Evolutionary conservation across 306 rosid species (phyloP), one percentile per base, ranked within the genome.

Genomic region (Adenanthera pavonina): DNA sequence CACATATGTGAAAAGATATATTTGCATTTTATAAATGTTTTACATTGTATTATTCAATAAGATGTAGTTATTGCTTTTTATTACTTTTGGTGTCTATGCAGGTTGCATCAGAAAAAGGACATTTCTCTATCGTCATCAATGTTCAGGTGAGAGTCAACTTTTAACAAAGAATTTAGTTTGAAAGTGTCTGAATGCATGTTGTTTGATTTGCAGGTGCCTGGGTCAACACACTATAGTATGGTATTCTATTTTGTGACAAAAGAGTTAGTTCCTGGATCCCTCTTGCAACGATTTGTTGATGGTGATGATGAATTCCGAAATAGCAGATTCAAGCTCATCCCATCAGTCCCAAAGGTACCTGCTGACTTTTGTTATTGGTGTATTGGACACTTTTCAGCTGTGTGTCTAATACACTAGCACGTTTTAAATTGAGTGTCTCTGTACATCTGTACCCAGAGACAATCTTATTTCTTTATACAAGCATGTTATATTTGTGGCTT

Each of bases 291-390:
- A 44, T 95, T 95, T 88, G 98, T 95, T 83, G 99, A 95, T 11
- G 98, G 97, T 47, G 99, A 95, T 43, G 99, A 95, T 85, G 99
- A 95, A 80, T 95, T 93, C 84, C 97, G 99, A 70, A 95, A 92
- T 82, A 93, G 99, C 83, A 90, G 99, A 89, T 72, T 95, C 82
- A 95, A 95, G 88, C 98, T 95, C 82, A 95, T 95, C 74, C 99
- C 99, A 74, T 95, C 99, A 14, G 99, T 95, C 75, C 94, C 97
- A 53, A 92, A 95, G 99, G 99, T 95, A 88, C 69, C 75, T n/a
- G 30, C 74, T 83, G 59, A 80, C 78, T 74, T 71, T 80, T 80
- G 71, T 76, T 60, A n/a, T 64, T 57, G 65, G 69, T 49, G 51
- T 69, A 51, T 51, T 46, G 48, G 83, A 72, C 15, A 17, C 66